These are phyloP conservation scores for Centella asiatica DNA, from an alignment of 129 eudicot genomes.

Conservation along the genomic window DNA sequence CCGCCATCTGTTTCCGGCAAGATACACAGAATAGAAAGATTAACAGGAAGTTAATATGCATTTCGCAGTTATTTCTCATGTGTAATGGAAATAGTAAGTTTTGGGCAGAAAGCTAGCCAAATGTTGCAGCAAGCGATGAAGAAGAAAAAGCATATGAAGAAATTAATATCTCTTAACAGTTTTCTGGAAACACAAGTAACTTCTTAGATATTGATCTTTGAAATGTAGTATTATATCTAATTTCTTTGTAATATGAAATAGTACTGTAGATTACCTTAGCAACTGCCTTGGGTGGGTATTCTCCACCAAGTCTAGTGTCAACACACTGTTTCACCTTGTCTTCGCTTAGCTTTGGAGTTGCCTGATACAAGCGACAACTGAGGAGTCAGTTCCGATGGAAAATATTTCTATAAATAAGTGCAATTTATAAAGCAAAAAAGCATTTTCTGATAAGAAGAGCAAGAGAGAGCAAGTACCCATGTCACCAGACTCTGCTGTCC, in stretches of 20 bases:
- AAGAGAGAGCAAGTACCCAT: conserved; percentile 42
- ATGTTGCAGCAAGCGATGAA: no score
- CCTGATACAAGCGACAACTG: conserved; percentile 29
- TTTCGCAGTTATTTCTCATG: no score
- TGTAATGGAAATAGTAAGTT: no score
- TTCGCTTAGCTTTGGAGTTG: conserved; percentile 81
- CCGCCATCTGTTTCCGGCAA: conserved; percentile 59
- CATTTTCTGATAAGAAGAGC: not conserved
- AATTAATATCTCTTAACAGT: no score
- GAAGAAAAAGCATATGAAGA: no score
- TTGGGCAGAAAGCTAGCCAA: no score
- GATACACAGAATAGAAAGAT: not conserved
- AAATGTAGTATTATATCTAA: no score
- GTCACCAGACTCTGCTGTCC: conserved; percentile 96
- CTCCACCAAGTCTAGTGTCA: conserved; percentile 57
- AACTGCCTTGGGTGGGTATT: conserved; percentile 82
- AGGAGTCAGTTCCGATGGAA: not conserved
- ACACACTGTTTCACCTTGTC: conserved; percentile 87
- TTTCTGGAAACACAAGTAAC: no score
- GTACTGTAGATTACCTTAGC: conserved; percentile 51
- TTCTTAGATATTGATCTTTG: no score
- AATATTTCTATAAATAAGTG: not conserved
- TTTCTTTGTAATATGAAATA: not conserved
- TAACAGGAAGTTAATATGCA: not conserved
- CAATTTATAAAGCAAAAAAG: not conserved